phyloP scores from a whole-genome alignment of 2,329 filamentous ascomycete genomes.

The Diaporthe caulivora region DNA sequence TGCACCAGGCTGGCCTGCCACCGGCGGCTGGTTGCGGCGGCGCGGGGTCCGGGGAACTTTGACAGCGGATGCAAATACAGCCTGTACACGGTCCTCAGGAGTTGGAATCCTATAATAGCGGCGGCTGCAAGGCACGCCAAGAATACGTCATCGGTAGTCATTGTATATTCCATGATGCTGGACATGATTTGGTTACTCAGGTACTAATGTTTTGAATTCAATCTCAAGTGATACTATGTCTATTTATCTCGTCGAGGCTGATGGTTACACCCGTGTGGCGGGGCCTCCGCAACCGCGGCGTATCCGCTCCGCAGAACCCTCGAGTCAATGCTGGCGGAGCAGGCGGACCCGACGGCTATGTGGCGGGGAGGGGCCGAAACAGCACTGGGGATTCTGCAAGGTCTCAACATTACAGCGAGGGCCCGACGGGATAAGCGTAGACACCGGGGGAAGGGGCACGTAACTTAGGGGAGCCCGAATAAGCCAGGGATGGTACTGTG shows the following conservation, averaged over 20 bases:
- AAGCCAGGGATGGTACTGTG: too few species aligned
- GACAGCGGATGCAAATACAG: neutral
- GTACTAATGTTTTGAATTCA: neutral
- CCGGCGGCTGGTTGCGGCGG: neutral
- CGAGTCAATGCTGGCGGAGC: neutral
- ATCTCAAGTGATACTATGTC: neutral
- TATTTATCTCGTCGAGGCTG: neutral
- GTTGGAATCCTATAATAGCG: neutral
- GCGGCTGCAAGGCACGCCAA: neutral
- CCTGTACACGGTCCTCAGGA: neutral
- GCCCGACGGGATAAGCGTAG: too few species aligned
- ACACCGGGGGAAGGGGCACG: too few species aligned
- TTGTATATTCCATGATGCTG: neutral
- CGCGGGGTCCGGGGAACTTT: neutral
- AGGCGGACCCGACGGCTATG: neutral
- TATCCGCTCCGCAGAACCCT: neutral
- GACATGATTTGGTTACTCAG: neutral
- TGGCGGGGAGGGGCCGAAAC: neutral
- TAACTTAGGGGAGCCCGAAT: too few species aligned
- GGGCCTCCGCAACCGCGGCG: neutral
- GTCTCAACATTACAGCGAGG: neutral
- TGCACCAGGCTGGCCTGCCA: neutral
- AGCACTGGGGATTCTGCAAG: neutral
- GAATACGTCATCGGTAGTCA: neutral
- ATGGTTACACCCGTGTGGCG: neutral